These are phyloP conservation scores for Neonectria coccinea DNA, from an alignment of 2,329 filamentous ascomycete species.

Conservation along the genomic window DNA sequence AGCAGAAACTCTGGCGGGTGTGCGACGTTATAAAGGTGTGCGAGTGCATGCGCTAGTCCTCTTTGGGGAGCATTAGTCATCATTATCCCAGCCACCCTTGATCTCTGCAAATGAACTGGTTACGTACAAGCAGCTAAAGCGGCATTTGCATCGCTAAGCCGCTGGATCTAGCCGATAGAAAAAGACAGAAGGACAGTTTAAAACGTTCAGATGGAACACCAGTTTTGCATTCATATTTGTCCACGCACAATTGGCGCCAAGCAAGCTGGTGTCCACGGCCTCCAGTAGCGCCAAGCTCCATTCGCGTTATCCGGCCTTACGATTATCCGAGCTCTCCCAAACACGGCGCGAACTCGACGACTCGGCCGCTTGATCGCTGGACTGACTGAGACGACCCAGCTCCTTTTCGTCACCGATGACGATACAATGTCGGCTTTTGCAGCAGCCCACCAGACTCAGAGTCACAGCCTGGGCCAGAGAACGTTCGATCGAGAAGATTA, in stretches of 20 bases:
- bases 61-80: constrained; percentile 35
- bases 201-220: background rate
- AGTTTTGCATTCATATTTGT: background rate
- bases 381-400: background rate
- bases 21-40: constrained; percentile 42
- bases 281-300: background rate
- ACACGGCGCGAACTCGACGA: constrained; percentile 7
- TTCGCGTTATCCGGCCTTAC: background rate
- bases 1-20: constrained; percentile 46
- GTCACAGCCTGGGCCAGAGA: constrained; percentile 1
- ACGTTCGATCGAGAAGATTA: constrained; percentile 3
- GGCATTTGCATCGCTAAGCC: background rate
- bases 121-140: background rate
- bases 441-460: constrained; percentile 3
- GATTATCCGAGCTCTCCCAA: constrained; percentile 1
- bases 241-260: background rate
- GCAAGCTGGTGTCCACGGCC: background rate
- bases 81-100: background rate
- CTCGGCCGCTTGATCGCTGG: background rate
- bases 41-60: constrained; percentile 38
- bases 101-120: constrained; percentile 8
- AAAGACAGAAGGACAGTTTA: background rate
- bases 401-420: constrained; percentile 7
- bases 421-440: constrained; percentile 5
- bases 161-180: background rate